Percentiles rank a stretch among this genome's conserved stretches.
Conservation (phyloP, 1,139 yeast genomes). For the Diutina mesorugosa region DNA sequence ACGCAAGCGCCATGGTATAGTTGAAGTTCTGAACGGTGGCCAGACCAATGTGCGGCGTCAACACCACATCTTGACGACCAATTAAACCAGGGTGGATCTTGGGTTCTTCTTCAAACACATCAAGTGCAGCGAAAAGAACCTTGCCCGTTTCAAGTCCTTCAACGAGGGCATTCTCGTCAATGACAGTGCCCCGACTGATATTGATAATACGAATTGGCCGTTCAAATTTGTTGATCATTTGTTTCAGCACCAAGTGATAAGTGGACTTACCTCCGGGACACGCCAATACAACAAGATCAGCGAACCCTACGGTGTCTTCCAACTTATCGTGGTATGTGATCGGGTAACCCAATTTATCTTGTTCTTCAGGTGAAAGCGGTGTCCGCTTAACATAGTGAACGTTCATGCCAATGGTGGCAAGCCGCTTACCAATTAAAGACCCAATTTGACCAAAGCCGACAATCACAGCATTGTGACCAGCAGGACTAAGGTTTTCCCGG, state of each 20-base stretch:
- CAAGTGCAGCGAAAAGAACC: slow-evolving; percentile 67
- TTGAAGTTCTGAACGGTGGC: slow-evolving; percentile 43
- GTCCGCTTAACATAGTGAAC: slow-evolving; percentile 52
- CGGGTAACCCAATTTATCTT: slow-evolving; percentile 25
- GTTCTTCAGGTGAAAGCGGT: slow-evolving; percentile 24
- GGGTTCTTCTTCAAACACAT: slow-evolving; percentile 69
- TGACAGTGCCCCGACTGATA: slow-evolving; percentile 63
- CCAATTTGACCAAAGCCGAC: slow-evolving; percentile 80
- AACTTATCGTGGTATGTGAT: slow-evolving; percentile 25
- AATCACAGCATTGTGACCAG: slow-evolving; percentile 48
- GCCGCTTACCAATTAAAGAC: slow-evolving; percentile 43
- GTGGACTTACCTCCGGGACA: slow-evolving; percentile 59
- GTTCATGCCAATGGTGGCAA: slow-evolving; percentile 52
- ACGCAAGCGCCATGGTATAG: slow-evolving; percentile 22
- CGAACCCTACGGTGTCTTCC: slow-evolving; percentile 20
- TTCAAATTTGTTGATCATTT: slow-evolving; percentile 32
- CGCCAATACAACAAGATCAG: slow-evolving; percentile 53
- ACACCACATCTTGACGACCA: slow-evolving; percentile 52
- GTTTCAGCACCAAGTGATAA: slow-evolving; percentile 36
- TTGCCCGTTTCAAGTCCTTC: slow-evolving; percentile 57
- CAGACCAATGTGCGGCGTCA: slow-evolving; percentile 76
- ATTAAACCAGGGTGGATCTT: slow-evolving; percentile 37
- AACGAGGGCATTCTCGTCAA: slow-evolving; percentile 63
- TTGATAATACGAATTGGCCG: slow-evolving; percentile 56
- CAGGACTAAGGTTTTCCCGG: slow-evolving; percentile 32